Evolutionary conservation across 345 rosid genomes (phyloP).

Genomic region (Clarkia xantiana): DNA sequence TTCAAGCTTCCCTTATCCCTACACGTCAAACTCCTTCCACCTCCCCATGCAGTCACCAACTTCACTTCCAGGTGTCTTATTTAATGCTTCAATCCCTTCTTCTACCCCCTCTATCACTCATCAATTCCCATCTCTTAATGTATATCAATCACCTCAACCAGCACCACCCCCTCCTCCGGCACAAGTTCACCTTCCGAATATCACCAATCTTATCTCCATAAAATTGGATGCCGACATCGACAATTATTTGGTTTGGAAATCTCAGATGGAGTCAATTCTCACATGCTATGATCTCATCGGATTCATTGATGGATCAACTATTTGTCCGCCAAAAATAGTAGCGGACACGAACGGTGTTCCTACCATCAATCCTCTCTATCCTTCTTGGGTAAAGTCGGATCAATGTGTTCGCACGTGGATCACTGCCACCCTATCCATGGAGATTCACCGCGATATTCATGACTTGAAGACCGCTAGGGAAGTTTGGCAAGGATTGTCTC

Average conservation of each 20-base stretch:
- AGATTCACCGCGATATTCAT: background rate
- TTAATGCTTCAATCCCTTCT: too few species aligned
- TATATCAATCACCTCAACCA: too few species aligned
- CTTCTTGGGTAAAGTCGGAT: too few species aligned
- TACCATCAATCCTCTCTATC: background rate
- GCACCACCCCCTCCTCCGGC: too few species aligned
- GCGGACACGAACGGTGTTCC: background rate
- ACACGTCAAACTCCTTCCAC: too few species aligned
- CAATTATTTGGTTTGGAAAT: background rate
- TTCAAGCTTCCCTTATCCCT: too few species aligned
- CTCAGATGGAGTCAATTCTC: background rate
- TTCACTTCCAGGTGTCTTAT: too few species aligned
- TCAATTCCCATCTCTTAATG: too few species aligned
- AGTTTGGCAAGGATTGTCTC: background rate
- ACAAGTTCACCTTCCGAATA: too few species aligned
- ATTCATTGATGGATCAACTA: background rate
- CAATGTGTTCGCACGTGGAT: too few species aligned
- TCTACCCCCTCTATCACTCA: too few species aligned
- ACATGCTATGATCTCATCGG: background rate
- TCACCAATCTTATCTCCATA: background rate
- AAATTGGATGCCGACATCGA: background rate
- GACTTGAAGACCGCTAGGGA: background rate
- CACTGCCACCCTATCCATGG: background rate
- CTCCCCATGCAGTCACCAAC: too few species aligned
- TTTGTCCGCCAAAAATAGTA: background rate